phyloP scores from a whole-genome alignment of 2,329 filamentous ascomycete genomes.

The Diaporthe amygdali region DNA sequence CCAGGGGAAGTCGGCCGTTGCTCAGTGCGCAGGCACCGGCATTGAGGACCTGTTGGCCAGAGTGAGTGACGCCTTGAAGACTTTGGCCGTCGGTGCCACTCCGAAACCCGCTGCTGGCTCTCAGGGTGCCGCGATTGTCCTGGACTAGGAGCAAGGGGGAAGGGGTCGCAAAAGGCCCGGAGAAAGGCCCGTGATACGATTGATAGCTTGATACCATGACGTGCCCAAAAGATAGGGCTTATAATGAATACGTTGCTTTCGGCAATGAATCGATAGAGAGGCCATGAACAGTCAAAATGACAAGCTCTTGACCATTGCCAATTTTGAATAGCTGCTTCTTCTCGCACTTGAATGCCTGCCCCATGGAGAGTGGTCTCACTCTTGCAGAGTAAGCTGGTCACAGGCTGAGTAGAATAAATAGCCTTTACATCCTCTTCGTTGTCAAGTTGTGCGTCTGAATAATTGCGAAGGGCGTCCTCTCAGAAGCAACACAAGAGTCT shows the following conservation, averaged over 20 bases:
- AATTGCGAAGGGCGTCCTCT: neutral
- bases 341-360: no score
- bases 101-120: constrained; percentile 5
- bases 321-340: neutral
- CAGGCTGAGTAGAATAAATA: no score
- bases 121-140: constrained; percentile 20
- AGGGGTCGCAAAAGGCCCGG: neutral
- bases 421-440: neutral
- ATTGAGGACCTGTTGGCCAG: constrained; percentile 51
- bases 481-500: neutral
- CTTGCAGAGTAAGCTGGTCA: neutral
- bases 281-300: neutral
- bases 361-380: neutral
- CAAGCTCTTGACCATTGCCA: neutral
- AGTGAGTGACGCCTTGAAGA: constrained; percentile 52
- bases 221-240: neutral
- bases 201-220: constrained; percentile 26
- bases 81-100: constrained; percentile 30
- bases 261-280: neutral
- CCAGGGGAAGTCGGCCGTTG: constrained; percentile 49
- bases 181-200: neutral
- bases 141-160: constrained; percentile 17
- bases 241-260: constrained; percentile 22
- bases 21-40: constrained; percentile 46
- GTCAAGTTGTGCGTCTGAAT: neutral